Conservation (phyloP, 441 rosid genomes). For the Jatropha podagrica region DNA sequence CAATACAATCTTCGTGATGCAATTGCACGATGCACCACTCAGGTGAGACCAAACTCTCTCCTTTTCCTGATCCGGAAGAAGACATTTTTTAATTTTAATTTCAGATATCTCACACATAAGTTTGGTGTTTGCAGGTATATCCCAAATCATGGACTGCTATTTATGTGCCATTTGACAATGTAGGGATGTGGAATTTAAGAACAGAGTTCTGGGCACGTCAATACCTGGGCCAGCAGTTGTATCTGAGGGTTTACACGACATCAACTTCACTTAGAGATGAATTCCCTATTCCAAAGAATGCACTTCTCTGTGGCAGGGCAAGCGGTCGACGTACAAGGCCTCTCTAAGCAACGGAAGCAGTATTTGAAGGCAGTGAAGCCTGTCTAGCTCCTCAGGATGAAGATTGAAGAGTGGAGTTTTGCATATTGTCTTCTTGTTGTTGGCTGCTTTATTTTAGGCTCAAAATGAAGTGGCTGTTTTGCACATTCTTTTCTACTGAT, state of each 20-base stretch:
- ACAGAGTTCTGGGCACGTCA: conserved; percentile 89
- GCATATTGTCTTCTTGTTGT: conserved; percentile 8
- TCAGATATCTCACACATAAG: neutral
- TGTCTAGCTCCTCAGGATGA: conserved; percentile 4
- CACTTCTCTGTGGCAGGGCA: conserved; percentile 82
- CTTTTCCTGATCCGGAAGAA: too few species aligned
- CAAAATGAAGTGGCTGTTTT: neutral
- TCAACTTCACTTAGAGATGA: conserved; percentile 86
- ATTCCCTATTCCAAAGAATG: conserved; percentile 86
- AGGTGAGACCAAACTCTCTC: conserved; percentile 44
- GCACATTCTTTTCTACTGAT: conserved; percentile 47
- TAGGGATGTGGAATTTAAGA: conserved; percentile 96
- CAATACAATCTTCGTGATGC: conserved; percentile 87
- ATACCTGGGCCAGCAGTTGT: conserved; percentile 91
- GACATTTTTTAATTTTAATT: too few species aligned
- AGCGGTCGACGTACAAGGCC: conserved; percentile 76
- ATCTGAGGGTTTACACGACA: conserved; percentile 69
- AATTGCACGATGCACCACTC: conserved; percentile 65
- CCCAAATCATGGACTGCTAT: conserved; percentile 93
- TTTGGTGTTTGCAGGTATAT: conserved; percentile 56
- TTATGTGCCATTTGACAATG: conserved; percentile 84
- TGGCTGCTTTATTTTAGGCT: conserved; percentile 19
- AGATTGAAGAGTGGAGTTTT: conserved; percentile 21
- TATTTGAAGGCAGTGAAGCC: conserved; percentile 4
- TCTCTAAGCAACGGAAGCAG: conserved; percentile 28